Percentiles rank a stretch among this genome's conserved stretches.
Conservation (phyloP, 441 rosid species). For the Theobroma grandiflorum region DNA sequence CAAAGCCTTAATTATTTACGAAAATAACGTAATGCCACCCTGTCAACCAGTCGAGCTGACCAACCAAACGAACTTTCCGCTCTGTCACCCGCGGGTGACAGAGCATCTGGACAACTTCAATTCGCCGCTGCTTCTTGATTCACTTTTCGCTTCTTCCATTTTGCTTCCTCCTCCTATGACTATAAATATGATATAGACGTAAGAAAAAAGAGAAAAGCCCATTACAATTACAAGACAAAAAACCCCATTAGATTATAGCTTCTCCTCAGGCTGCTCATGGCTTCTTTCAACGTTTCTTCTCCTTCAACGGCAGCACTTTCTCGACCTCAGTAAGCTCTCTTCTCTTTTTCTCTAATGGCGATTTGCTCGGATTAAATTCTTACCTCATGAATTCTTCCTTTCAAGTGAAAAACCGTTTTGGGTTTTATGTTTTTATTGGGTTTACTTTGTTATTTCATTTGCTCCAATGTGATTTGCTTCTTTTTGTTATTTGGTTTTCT, state of each 20-base stretch:
- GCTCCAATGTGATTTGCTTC: neutral
- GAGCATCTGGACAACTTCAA: neutral
- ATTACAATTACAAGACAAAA: neutral
- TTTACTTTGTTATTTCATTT: neutral
- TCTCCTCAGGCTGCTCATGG: conserved; percentile 44
- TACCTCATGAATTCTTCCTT: neutral
- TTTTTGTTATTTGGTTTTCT: conserved; percentile 3
- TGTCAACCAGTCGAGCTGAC: neutral
- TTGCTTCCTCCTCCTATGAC: conserved; percentile 27
- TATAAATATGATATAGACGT: neutral
- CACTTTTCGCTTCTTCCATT: conserved; percentile 27
- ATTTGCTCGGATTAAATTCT: neutral
- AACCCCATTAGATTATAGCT: conserved; percentile 8
- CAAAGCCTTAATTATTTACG: no score
- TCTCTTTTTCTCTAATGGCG: neutral
- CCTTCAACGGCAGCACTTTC: conserved; percentile 59
- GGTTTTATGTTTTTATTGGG: neutral
- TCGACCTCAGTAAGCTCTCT: conserved; percentile 45
- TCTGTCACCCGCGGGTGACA: neutral
- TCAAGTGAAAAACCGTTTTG: neutral
- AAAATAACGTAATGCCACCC: neutral
- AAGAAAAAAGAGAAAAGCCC: neutral
- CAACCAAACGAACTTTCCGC: neutral
- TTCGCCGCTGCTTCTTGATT: conserved; percentile 38
- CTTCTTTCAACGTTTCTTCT: conserved; percentile 59